Base-by-base conservation (phyloP, 257 asterid species). In the Handroanthus guayacan region DNA sequence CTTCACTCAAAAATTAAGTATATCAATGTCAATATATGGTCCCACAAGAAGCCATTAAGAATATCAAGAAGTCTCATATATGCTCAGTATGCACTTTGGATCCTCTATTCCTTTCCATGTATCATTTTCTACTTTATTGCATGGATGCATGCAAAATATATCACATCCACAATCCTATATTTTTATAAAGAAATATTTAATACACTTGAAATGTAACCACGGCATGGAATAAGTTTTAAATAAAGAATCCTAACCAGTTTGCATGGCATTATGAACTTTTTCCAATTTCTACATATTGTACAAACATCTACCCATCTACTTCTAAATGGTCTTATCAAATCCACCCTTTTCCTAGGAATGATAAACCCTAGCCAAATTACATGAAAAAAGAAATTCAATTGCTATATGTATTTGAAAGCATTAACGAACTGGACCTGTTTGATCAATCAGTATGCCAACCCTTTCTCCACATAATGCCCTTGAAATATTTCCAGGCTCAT, bases 391-490 rank as follows among this genome's bases (percentile, higher is more conserved):
- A 62, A 31, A 14, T 37, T 31, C 37, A 37, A 44, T 18, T 20
- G 11, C 25, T 11, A 62, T 36, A 16, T 41, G 16, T 38, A 56
- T 39, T 64, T 18, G 60, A 74, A 39, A 11, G 16, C 60, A 39
- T 82, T 79, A 92, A 82, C 85, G 54, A 8, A 84, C 80, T 18
- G 81, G 81, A 77, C 91, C 97, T 1, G 91, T 81, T 72, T 86
- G 96, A 82, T 90, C 95, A 72, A 93, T 81, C 62, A 91, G 85
- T 1, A 90, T 89, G 4, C 97, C 98, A 13, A 92, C 93, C 76
- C 84, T 90, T 79, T 94, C 97, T 79, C 97, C 98, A 48, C 96
- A 89, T 69, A 94, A 69, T 20, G 98, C 98, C 86, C 91, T 94
- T 41, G 98, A 92, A 78, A 94, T 89, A 71, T 92, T 94, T 70